Conservation (phyloP, 2,329 filamentous ascomycete genomes). For the Neospermospora avenae region DNA sequence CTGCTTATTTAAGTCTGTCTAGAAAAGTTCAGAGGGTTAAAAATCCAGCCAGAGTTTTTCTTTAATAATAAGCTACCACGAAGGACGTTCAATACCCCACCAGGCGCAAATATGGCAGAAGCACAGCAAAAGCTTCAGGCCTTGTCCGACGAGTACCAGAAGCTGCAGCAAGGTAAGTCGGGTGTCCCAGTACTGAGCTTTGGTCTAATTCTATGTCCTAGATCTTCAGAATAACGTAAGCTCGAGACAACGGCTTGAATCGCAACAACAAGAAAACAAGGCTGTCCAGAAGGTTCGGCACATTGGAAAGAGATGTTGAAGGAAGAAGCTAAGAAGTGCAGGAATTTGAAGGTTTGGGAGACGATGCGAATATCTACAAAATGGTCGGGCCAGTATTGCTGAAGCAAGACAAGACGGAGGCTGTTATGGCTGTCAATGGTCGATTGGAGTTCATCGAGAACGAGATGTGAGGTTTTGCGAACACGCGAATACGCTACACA, state of each 20-base stretch:
- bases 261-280: slow-evolving; percentile 89
- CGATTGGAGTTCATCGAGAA: slow-evolving; percentile 89
- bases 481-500: background rate
- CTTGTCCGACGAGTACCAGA: slow-evolving; percentile 83
- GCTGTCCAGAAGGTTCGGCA: slow-evolving; percentile 73
- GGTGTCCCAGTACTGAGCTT: background rate
- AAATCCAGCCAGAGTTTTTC: no score
- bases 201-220: slow-evolving; percentile 38
- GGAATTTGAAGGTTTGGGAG: slow-evolving; percentile 78
- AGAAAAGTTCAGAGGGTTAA: no score
- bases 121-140: slow-evolving; percentile 74
- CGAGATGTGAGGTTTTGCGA: slow-evolving; percentile 69
- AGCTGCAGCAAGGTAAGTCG: slow-evolving; percentile 71
- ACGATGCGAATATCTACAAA: slow-evolving; percentile 92
- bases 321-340: slow-evolving; percentile 37
- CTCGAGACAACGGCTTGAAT: slow-evolving; percentile 86
- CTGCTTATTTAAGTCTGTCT: no score
- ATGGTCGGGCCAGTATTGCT: slow-evolving; percentile 87
- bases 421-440: slow-evolving; percentile 84
- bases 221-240: slow-evolving; percentile 76
- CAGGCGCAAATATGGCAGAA: slow-evolving; percentile 57
- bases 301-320: background rate
- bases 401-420: slow-evolving; percentile 91
- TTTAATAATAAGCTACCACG: background rate
- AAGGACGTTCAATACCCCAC: background rate